Base-by-base conservation (phyloP, 2,329 filamentous ascomycete species). In the Raffaelea arxii region DNA sequence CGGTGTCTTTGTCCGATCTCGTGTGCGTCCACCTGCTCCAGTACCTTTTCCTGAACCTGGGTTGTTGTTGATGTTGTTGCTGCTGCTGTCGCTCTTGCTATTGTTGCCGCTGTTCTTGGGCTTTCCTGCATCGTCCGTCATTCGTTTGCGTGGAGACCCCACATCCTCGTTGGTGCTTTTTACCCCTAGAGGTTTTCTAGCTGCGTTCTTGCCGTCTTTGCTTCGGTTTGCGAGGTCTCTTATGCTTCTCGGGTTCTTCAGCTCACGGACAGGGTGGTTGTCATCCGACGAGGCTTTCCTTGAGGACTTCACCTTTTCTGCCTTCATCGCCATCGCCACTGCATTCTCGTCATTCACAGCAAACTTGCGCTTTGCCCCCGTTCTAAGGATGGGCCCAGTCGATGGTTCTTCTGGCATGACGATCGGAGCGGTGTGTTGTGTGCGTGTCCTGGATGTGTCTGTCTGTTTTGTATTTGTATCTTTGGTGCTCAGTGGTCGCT, bases 151-250 rank as follows among this genome's bases (percentile, higher is more conserved):
- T 0, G 78, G 78, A 2, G 80, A 81, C 25, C 67, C 65, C 38
- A 83, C 57, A 53, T 76, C 71, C 46, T 78, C 69, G 55, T 82
- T 82, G 16, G 75, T 73, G 61, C 67, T 82, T 62, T 82, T 83
- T 40, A 67, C 65, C 7, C 69, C 64, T 11, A 80, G 62, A 2
- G 76, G 72, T 48, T 68, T 74, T 43, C 76, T 69, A 30, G 59
- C 52, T 21, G 58, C 56, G 3, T 40, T 65, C 61, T 43, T 60
- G 60, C 4, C 54, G 54, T 45, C 54, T n/a, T 72, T 70, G 46
- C 64, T 66, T 45, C 63, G 60, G 27, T 56, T 59, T 6, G 70
- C 58, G 6, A 72, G 55, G 36, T 74, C 69, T 50, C 74, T 78
- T 43, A 73, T 60, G 11, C 64, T 66, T 56, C 67, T 70, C 14